Evolutionary conservation across 2,329 filamentous ascomycete species (phyloP).

Genomic region (Biscogniauxia sp.): DNA sequence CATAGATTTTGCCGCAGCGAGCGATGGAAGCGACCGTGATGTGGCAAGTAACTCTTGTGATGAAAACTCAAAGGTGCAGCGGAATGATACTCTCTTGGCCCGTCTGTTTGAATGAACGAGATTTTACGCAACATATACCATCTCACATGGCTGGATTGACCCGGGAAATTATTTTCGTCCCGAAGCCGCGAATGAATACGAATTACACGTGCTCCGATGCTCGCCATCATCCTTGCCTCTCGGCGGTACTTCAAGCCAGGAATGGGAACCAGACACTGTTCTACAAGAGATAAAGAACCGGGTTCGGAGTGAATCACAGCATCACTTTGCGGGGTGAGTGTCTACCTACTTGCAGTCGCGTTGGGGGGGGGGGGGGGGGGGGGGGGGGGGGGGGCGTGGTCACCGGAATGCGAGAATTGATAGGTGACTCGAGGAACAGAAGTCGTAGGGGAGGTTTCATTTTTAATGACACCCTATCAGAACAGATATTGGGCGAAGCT

Average conservation of each 20-base stretch:
- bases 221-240: background rate
- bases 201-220: background rate
- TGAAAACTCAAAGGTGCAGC: background rate
- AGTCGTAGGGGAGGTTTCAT: background rate
- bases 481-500: slow-evolving; percentile 11
- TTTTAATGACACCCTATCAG: background rate
- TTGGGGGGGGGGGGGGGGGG: background rate
- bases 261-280: background rate
- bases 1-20: background rate
- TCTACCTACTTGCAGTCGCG: background rate
- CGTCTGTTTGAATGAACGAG: background rate
- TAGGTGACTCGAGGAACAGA: background rate
- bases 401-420: slow-evolving; percentile 4
- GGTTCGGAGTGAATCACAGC: background rate
- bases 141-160: background rate
- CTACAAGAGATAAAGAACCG: background rate
- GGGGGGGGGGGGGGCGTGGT: too few relatives aligned
- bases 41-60: background rate
- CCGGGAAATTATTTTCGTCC: background rate
- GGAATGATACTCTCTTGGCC: background rate
- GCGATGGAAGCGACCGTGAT: background rate
- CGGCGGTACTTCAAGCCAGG: background rate
- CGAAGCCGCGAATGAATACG: background rate
- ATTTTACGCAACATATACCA: background rate
- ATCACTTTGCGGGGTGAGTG: background rate